A percentile compares a stretch with the other conserved stretches of the same genome.
Conservation (phyloP, 306 rosid species). For the Quercus gilva region DNA sequence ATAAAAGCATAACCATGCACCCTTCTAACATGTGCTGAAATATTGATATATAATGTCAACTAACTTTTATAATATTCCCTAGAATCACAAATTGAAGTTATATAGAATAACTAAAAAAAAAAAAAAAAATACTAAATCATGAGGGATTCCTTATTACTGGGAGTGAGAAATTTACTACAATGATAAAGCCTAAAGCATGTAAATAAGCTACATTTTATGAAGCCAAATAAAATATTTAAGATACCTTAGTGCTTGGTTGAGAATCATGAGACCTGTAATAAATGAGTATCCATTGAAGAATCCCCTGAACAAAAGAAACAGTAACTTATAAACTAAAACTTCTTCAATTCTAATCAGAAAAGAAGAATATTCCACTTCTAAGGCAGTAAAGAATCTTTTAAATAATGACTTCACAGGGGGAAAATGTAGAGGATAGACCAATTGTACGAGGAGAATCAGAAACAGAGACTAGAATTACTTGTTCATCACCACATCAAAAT, state of each 20-base stretch:
- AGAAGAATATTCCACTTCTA: slow-evolving; percentile 8
- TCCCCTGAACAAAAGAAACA: slow-evolving; percentile 57
- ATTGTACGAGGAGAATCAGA: slow-evolving; percentile 25
- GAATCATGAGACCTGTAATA: slow-evolving; percentile 80
- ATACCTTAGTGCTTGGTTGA: slow-evolving; percentile 93
- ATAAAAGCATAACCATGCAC: not conserved
- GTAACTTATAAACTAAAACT: slow-evolving; percentile 11
- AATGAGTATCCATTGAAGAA: slow-evolving; percentile 88
- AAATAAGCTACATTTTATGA: slow-evolving; percentile 6
- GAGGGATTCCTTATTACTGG: slow-evolving; percentile 7
- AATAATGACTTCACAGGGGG: slow-evolving; percentile 10
- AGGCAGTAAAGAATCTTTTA: slow-evolving; percentile 8
- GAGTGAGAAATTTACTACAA: slow-evolving; percentile 10
- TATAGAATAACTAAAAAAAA: not conserved
- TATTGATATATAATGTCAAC: not conserved
- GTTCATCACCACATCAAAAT: slow-evolving; percentile 84
- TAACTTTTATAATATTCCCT: too few species aligned
- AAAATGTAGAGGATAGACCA: not conserved
- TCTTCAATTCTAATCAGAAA: not conserved
- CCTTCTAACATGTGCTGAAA: not conserved
- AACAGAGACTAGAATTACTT: slow-evolving; percentile 49
- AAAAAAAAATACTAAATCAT: not conserved
- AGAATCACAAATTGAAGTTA: not conserved
- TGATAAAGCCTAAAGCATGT: slow-evolving; percentile 8
- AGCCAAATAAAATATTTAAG: slow-evolving; percentile 10